Conservation (phyloP, 257 asterid species). For the Lycium ferocissimum region DNA sequence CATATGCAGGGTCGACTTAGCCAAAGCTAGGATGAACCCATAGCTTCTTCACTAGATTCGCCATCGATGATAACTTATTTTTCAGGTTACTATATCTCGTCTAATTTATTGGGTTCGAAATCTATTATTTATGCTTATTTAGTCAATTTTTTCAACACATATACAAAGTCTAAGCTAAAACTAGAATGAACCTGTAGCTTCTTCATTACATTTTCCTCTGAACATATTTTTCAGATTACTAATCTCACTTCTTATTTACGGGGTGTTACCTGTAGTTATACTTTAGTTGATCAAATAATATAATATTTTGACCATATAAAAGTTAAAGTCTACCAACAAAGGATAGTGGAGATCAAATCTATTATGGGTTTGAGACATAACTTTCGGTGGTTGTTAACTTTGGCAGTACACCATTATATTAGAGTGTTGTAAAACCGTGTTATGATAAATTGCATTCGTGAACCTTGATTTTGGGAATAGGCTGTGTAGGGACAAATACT, state of each 20-base stretch:
- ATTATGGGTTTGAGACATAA: conserved; percentile 13
- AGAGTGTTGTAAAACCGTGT: neutral
- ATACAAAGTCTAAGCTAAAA: neutral
- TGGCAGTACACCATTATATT: neutral
- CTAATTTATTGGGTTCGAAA: too few relatives aligned
- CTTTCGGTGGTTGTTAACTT: conserved; percentile 35
- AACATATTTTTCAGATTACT: neutral
- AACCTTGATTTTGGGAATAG: conserved; percentile 25
- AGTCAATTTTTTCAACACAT: too few relatives aligned
- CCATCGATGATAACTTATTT: neutral
- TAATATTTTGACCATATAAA: neutral
- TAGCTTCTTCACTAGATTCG: neutral
- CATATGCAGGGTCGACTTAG: neutral
- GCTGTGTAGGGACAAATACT: neutral
- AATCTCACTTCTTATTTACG: neutral
- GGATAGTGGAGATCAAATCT: conserved; percentile 23
- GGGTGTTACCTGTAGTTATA: neutral
- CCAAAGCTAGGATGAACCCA: neutral
- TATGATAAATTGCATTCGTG: neutral
- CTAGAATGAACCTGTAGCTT: neutral
- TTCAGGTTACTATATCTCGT: neutral
- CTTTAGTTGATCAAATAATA: neutral
- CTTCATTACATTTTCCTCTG: neutral
- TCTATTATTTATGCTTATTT: too few relatives aligned
- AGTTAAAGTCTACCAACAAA: neutral